phyloP scores from a whole-genome alignment of 805 yeast genomes.

The Wickerhamomyces subpelliculosus region DNA sequence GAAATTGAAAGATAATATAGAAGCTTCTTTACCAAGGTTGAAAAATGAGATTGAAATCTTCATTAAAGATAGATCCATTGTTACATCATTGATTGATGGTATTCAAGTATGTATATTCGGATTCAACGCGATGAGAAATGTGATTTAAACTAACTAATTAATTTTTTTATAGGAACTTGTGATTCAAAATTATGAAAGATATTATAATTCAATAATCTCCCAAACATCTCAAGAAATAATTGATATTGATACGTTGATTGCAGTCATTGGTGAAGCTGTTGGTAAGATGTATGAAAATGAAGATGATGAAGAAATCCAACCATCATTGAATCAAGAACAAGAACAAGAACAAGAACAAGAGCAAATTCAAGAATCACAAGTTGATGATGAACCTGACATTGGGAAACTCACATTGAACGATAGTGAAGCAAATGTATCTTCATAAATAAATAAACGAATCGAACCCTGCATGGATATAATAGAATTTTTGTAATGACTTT shows the following conservation, averaged over 20 bases:
- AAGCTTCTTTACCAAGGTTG: conserved; percentile 49
- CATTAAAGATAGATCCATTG: conserved; percentile 47
- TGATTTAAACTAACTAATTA: too few relatives aligned
- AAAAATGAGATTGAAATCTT: conserved; percentile 45
- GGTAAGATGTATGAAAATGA: conserved; percentile 23
- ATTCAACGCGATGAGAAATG: too few relatives aligned
- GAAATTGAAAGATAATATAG: conserved; percentile 42
- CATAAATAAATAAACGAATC: too few relatives aligned
- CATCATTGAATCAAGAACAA: too few relatives aligned
- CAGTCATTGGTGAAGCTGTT: conserved; percentile 35
- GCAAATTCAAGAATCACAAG: background rate
- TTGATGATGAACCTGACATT: background rate
- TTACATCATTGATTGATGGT: conserved; percentile 52
- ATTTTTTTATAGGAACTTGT: conserved; percentile 35
- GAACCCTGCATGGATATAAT: too few relatives aligned
- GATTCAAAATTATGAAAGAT: conserved; percentile 48
- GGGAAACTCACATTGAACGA: background rate
- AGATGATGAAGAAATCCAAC: too few relatives aligned
- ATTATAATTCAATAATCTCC: conserved; percentile 31
- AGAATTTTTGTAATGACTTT: background rate
- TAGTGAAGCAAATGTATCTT: conserved; percentile 4
- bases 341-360: background rate
- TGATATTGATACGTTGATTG: conserved; percentile 56
- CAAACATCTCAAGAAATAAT: conserved; percentile 41
- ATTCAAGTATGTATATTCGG: conserved; percentile 28